Evolutionary conservation across 208 protist species (phyloP).

Genomic region (Leptomonas pyrrhocoris): DNA sequence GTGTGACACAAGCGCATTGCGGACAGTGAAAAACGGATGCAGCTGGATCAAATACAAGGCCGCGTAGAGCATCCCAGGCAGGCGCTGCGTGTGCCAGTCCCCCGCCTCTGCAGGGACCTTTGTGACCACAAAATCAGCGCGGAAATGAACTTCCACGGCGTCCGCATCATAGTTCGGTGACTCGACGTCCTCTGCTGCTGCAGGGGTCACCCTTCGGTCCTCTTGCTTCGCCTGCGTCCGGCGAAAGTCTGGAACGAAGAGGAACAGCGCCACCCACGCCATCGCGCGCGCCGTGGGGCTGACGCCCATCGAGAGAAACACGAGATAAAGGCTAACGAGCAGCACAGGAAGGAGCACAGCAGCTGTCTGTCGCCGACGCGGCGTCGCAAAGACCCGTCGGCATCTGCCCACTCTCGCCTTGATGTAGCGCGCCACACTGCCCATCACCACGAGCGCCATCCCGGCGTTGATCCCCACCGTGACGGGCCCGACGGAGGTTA

Average conservation of each 20-base stretch:
- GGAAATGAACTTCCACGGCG: neutral
- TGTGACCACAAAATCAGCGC: neutral
- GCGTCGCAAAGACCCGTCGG: neutral
- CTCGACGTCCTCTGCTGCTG: neutral
- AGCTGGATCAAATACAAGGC: constrained; percentile 34
- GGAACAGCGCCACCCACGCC: constrained; percentile 21
- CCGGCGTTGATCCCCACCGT: constrained; percentile 15
- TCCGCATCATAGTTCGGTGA: neutral
- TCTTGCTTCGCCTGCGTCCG: neutral
- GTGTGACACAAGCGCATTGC: constrained; percentile 36
- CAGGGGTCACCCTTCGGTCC: neutral
- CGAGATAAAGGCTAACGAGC: neutral
- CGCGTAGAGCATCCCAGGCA: constrained; percentile 33
- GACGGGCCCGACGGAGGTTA: constrained; percentile 18
- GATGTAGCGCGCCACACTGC: neutral
- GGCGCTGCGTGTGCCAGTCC: neutral
- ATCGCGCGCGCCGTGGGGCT: constrained; percentile 20
- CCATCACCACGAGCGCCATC: constrained; percentile 15
- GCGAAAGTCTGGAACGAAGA: neutral
- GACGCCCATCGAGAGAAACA: neutral
- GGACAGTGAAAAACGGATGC: constrained; percentile 47
- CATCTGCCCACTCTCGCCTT: neutral
- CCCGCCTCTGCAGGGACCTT: neutral
- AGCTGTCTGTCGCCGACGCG: neutral
- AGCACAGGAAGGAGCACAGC: neutral